A percentile compares a stretch with the other conserved stretches of the same genome.
Conservation (phyloP, 768 basidiomycete species). For the Mycena venus region DNA sequence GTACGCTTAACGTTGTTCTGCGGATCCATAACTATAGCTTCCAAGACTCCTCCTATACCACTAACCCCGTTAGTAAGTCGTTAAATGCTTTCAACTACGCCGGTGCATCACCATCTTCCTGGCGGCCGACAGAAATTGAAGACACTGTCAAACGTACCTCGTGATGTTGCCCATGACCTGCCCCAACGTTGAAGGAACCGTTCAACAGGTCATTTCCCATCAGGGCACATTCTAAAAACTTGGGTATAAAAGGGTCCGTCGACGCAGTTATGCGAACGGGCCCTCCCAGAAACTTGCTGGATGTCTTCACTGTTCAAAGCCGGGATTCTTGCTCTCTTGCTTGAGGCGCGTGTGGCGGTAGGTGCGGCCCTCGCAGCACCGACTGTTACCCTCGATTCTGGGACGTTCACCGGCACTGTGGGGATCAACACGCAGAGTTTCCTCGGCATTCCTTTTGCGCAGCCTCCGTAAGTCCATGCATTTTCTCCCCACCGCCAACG, state of each 20-base stretch:
- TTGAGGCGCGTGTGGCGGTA: slow-evolving; percentile 28
- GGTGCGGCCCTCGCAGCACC: slow-evolving; percentile 45
- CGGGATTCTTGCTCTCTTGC: slow-evolving; percentile 9
- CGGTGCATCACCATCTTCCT: neutral
- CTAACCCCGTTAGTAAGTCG: neutral
- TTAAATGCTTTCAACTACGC: neutral
- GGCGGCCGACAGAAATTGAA: neutral
- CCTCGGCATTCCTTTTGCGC: slow-evolving; percentile 68
- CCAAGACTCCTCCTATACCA: neutral
- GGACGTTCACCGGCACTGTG: slow-evolving; percentile 57
- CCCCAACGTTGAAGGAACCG: neutral
- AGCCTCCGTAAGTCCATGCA: slow-evolving; percentile 61
- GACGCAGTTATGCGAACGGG: neutral
- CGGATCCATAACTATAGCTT: neutral
- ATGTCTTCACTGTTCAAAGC: slow-evolving; percentile 16
- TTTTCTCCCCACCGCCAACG: neutral
- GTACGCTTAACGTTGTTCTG: neutral
- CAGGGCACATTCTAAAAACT: neutral
- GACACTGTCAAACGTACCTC: neutral
- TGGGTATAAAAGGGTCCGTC: neutral
- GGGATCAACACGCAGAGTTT: slow-evolving; percentile 51
- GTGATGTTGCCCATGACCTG: slow-evolving; percentile 20
- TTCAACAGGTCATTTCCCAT: neutral
- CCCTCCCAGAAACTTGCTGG: neutral
- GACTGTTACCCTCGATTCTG: slow-evolving; percentile 57